A percentile compares a stretch with the other conserved stretches of the same genome.
Conservation (phyloP, 1,139 yeast genomes). For the Suhomyces bokatorum region DNA sequence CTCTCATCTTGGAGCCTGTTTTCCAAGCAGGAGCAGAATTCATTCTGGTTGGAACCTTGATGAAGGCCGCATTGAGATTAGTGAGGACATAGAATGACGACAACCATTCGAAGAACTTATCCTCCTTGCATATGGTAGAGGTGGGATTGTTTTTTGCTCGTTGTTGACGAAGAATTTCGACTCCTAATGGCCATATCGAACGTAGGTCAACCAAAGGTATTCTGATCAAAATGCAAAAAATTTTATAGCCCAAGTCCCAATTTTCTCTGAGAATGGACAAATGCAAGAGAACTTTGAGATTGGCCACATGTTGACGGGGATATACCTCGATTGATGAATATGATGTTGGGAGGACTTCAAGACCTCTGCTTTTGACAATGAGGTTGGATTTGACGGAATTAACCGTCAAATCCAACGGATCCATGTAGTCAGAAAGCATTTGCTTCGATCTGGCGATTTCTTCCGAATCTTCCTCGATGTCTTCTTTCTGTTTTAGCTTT, state of each 20-base stretch:
- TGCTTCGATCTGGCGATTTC: conserved; percentile 13
- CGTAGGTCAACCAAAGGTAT: conserved; percentile 52
- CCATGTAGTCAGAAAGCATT: conserved; percentile 17
- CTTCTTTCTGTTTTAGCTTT: conserved; percentile 6
- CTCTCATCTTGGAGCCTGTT: conserved; percentile 37
- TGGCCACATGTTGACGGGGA: conserved; percentile 30
- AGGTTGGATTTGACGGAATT: conserved; percentile 27
- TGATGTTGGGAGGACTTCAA: conserved; percentile 32
- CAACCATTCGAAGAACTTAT: conserved; percentile 39
- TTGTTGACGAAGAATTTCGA: conserved; percentile 34
- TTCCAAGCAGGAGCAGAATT: conserved; percentile 42
- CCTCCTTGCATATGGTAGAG: conserved; percentile 20
- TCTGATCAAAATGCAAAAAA: conserved; percentile 51
- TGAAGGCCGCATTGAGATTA: conserved; percentile 12
- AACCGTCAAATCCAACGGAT: conserved; percentile 24
- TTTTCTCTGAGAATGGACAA: conserved; percentile 42
- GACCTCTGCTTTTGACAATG: conserved; percentile 29
- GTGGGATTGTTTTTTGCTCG: not conserved
- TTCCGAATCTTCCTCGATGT: conserved; percentile 15
- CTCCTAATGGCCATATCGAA: conserved; percentile 61
- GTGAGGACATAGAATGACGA: conserved; percentile 26
- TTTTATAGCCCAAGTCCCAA: conserved; percentile 56
- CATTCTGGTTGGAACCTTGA: conserved; percentile 12
- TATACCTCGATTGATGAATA: conserved; percentile 10
- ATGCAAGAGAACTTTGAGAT: conserved; percentile 37